Evolutionary conservation across 192 early-diverging fungal genomes (phyloP), one percentile per base, ranked within the genome.

Genomic region (Umbelopsis sp.): DNA sequence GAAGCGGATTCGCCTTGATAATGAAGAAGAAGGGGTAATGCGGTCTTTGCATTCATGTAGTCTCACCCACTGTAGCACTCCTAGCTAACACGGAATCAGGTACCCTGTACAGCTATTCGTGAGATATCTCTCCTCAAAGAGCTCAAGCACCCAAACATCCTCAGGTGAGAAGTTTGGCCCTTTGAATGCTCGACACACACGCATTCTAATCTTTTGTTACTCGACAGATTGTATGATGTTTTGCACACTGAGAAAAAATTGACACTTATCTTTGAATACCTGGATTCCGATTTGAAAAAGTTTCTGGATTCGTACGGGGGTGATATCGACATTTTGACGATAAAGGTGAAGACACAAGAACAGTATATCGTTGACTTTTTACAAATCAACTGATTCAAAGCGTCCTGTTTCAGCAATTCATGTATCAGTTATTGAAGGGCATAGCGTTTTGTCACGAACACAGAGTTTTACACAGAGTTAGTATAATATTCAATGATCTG

Each of bases 211-310:
- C 21, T 25, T 11, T 52, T 30, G 7, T 10, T 3, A 16, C 83
- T 84, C 49, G 74, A 78, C 65, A 91, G 94, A 61, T 84, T 99
- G 30, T 95, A 98, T 76, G 97, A 99, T 85, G 97, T 99, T 46
- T 78, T 93, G 70, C 97, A 99, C 77, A 98, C 96, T 15, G 97
- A 99, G 76, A 95, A 96, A 83, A 98, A 96, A 81, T 80, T 99
- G 55, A 98, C 95, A 35, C 87, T 99, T 64, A 96, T 99, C 30
- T 99, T 99, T 85, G 98, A 99, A 80, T 98, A 92, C 78, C 81
- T 99, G 86, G 97, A 99, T 80, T 95, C 94, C 48, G 98, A 99
- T 80, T 82, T 99, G 78, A 99, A 99, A 73, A 99, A 99, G 88
- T 99, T 94, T 78, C 83, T 98, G 77, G 97, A 99, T 80, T 88